A percentile compares a stretch with the other conserved stretches of the same genome.
phyloP scores from a whole-genome alignment of 495 filamentous ascomycete genomes.

The Xylaria telfairii region DNA sequence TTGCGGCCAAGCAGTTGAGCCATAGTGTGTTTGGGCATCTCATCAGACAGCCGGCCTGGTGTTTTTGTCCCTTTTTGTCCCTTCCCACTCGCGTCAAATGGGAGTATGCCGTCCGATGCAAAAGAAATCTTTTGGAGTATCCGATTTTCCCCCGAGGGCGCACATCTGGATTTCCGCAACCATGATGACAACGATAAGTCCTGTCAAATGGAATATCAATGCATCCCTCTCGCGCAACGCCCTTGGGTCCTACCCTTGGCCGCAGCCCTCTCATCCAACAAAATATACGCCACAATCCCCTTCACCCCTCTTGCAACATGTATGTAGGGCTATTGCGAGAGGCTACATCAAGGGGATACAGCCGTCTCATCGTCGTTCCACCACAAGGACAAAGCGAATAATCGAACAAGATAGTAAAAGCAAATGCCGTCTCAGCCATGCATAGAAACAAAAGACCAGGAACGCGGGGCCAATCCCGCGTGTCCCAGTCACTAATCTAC shows the following conservation, averaged over 20 bases:
- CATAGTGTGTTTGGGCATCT: slow-evolving; percentile 30
- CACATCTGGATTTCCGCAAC: slow-evolving; percentile 36
- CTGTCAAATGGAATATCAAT: slow-evolving; percentile 38
- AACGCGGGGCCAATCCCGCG: slow-evolving; percentile 32
- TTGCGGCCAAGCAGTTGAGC: slow-evolving; percentile 25
- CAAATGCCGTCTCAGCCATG: slow-evolving; percentile 52
- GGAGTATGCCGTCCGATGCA: slow-evolving; percentile 29
- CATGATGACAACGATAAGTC: slow-evolving; percentile 27
- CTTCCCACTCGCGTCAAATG: slow-evolving; percentile 18
- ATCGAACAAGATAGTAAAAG: slow-evolving; percentile 47
- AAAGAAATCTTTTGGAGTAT: slow-evolving; percentile 46
- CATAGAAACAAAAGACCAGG: slow-evolving; percentile 54
- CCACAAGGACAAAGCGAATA: slow-evolving; percentile 49
- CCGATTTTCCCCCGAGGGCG: slow-evolving; percentile 40
- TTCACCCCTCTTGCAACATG: slow-evolving; percentile 36
- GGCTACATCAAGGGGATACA: slow-evolving; percentile 42
- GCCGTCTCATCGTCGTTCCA: slow-evolving; percentile 46
- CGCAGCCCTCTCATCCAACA: slow-evolving; percentile 39
- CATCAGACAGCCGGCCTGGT: slow-evolving; percentile 36
- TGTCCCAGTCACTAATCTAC: slow-evolving; percentile 29
- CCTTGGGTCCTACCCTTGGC: slow-evolving; percentile 29
- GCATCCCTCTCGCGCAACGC: slow-evolving; percentile 35
- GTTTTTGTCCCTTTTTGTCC: slow-evolving; percentile 30
- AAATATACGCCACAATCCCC: slow-evolving; percentile 48
- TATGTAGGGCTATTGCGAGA: slow-evolving; percentile 40